Evolutionary conservation across 1,284 basidiomycete genomes (phyloP).

Genomic region (Fomitiporia mediterranea): DNA sequence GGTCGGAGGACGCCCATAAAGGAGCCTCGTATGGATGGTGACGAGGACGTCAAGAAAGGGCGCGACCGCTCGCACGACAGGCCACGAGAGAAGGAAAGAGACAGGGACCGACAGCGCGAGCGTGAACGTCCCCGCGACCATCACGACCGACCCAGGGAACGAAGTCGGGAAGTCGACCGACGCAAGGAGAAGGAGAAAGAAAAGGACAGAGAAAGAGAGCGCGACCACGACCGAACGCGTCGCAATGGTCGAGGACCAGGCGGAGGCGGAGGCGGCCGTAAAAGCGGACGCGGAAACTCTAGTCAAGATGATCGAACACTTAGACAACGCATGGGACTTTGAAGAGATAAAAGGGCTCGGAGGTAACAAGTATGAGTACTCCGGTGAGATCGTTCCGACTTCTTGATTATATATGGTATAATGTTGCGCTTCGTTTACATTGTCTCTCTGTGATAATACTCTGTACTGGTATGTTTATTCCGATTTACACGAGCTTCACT

Average conservation of each 20-base stretch:
- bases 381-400: neutral
- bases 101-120: conserved; percentile 29
- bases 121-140: conserved; percentile 31
- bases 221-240: conserved; percentile 30
- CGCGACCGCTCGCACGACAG: conserved; percentile 24
- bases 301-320: conserved; percentile 61
- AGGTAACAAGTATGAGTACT: neutral
- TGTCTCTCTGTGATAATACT: conserved; percentile 17
- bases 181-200: conserved; percentile 29
- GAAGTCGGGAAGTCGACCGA: conserved; percentile 27
- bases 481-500: conserved; percentile 12
- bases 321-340: conserved; percentile 72
- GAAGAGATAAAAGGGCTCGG: conserved; percentile 24
- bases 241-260: conserved; percentile 31
- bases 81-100: conserved; percentile 29
- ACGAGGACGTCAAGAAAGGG: conserved; percentile 16
- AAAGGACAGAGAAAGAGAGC: conserved; percentile 29
- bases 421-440: neutral
- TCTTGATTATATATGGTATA: conserved; percentile 7
- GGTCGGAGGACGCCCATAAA: conserved; percentile 14
- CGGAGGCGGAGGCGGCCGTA: conserved; percentile 27
- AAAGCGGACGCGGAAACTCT: conserved; percentile 32
- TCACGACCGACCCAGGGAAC: conserved; percentile 30
- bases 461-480: conserved; percentile 20
- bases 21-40: conserved; percentile 15